Conservation (phyloP, 805 yeast genomes). For the Yamadazyma takamatsuzukensis region DNA sequence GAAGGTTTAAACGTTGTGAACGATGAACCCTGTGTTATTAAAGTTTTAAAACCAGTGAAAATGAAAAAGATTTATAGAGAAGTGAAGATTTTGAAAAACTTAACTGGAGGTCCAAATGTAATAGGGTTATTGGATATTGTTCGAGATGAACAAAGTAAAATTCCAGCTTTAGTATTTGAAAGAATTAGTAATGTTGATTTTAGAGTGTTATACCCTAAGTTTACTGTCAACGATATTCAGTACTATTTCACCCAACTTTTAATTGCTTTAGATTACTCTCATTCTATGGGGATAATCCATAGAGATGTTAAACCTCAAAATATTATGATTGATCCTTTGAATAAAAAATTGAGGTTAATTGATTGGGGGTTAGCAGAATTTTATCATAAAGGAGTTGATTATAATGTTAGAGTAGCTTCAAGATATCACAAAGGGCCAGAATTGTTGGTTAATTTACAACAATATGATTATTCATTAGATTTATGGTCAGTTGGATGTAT, state of each 20-base stretch:
- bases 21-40: slow-evolving; percentile 72
- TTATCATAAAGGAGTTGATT: slow-evolving; percentile 84
- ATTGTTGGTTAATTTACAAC: slow-evolving; percentile 73
- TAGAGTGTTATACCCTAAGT: slow-evolving; percentile 78
- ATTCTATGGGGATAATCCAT: slow-evolving; percentile 93
- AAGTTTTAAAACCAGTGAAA: slow-evolving; percentile 90
- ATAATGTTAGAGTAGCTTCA: slow-evolving; percentile 89
- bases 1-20: slow-evolving; percentile 69
- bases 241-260: slow-evolving; percentile 80
- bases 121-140: slow-evolving; percentile 78
- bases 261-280: slow-evolving; percentile 81
- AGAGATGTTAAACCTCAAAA: slow-evolving; percentile 94
- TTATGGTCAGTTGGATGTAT: slow-evolving; percentile 91
- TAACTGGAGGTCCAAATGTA: slow-evolving; percentile 80
- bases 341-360: slow-evolving; percentile 62
- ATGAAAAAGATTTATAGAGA: slow-evolving; percentile 90
- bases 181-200: slow-evolving; percentile 82
- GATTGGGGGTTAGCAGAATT: slow-evolving; percentile 97
- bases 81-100: slow-evolving; percentile 79
- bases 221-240: slow-evolving; percentile 69
- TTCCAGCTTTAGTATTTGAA: slow-evolving; percentile 87
- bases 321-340: slow-evolving; percentile 83
- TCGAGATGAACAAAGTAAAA: slow-evolving; percentile 77
- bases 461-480: slow-evolving; percentile 85
- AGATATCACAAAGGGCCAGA: slow-evolving; percentile 93